Base-by-base conservation (phyloP, 108 stramenopile species). In the Nitzschia sp. region DNA sequence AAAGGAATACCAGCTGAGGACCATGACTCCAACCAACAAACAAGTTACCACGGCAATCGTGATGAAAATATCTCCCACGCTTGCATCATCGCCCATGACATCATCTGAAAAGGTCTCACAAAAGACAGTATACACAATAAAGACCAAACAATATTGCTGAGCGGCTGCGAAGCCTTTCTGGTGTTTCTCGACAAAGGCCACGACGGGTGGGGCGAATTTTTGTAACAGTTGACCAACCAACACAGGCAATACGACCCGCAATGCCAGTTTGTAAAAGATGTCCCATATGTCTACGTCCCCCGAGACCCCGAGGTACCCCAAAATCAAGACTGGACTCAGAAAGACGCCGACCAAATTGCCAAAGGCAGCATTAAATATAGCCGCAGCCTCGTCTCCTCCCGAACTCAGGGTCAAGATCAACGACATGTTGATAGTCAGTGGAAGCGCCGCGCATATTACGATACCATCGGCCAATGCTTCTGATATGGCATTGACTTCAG, bases 391-490 rank as follows among this genome's bases (percentile, higher is more conserved):
- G 64, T 96, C 95, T 3, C 95, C 95, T 1, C 82, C 86, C 4
- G 86, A 64, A 45, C 72, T 66, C 64, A 82, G 91, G 31, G 91
- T 92, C 35, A 96, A 72, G 11, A 96, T 88, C 19, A 92, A 35
- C 0, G 80, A 77, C 92, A 93, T 94, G 46, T 91, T 96, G 29
- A 96, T 85, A 2, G 95, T 91, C 46, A 93, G 71, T 19, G 92
- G 92, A 0, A 96, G 60, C 35, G 70, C 82, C 28, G 90, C 74
- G 25, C 87, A 90, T 18, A 96, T 79, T 8, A 78, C 70, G 86
- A 96, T 87, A 3, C 92, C 95, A 69, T 96, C 79, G 28, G 90
- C 88, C 26, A 95, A 61, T 24, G 68, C 70, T 38, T 67, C 38
- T 2, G 74, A 62, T 54, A 92, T 47, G 25, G 77, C 79, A 30